Conservation (phyloP, 1,139 yeast genomes). For the Pichia sp. region DNA sequence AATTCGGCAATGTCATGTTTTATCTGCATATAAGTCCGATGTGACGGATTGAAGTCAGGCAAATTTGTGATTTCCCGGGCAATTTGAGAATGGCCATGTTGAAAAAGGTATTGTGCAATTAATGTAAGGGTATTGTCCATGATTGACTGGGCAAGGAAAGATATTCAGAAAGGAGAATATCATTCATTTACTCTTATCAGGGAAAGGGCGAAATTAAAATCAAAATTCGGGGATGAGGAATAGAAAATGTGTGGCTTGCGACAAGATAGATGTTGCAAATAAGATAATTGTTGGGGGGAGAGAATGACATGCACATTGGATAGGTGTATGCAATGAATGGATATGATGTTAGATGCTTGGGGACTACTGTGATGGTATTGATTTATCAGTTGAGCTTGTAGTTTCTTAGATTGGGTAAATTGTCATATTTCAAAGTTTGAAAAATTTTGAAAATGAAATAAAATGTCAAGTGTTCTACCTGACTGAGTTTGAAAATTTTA, state of each 20-base stretch:
- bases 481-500: neutral
- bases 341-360: too few relatives aligned
- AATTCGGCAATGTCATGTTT: conserved; percentile 7
- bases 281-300: too few relatives aligned
- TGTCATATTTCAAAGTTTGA: neutral
- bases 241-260: too few relatives aligned
- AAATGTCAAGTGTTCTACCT: neutral
- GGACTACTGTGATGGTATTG: neutral
- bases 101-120: conserved; percentile 13
- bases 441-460: neutral
- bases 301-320: too few relatives aligned
- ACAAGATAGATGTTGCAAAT: too few relatives aligned
- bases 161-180: too few relatives aligned
- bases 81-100: neutral
- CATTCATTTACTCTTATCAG: too few relatives aligned
- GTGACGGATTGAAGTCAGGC: conserved; percentile 7
- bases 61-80: conserved; percentile 5
- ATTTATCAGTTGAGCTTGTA: neutral
- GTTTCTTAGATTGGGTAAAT: neutral
- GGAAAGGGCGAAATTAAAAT: too few relatives aligned
- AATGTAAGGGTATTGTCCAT: conserved; percentile 11
- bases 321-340: too few relatives aligned
- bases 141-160: too few relatives aligned
- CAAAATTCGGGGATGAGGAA: too few relatives aligned
- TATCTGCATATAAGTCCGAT: conserved; percentile 2